A percentile compares a stretch with the other conserved stretches of the same genome.
Conservation (phyloP, 305 asterid genomes). For the Rubia peregrina region DNA sequence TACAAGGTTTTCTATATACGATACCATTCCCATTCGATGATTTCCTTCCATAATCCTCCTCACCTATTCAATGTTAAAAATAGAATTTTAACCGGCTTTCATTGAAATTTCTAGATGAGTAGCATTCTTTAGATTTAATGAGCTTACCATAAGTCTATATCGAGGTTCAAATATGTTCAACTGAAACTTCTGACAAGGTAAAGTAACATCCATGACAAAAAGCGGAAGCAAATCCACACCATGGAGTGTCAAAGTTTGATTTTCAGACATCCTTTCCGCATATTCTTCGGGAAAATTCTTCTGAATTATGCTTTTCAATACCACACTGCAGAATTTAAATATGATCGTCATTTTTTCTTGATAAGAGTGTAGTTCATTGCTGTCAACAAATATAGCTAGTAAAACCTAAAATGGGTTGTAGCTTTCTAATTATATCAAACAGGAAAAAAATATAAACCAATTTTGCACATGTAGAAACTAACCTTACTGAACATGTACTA, state of each 20-base stretch:
- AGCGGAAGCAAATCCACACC: slow-evolving; percentile 90
- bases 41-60: slow-evolving; percentile 99
- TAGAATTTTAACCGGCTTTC: background rate
- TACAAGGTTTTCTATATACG: background rate
- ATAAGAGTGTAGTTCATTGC: no score
- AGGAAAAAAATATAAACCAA: background rate
- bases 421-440: background rate
- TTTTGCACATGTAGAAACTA: slow-evolving; percentile 21
- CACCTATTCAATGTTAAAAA: slow-evolving; percentile 42
- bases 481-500: slow-evolving; percentile 84
- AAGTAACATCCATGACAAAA: slow-evolving; percentile 91
- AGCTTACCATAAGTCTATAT: slow-evolving; percentile 91
- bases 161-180: slow-evolving; percentile 97
- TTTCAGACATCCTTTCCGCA: slow-evolving; percentile 78
- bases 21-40: slow-evolving; percentile 95
- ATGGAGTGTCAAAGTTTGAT: slow-evolving; percentile 54
- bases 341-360: slow-evolving; percentile 4
- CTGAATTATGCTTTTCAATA: slow-evolving; percentile 82
- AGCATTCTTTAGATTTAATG: slow-evolving; percentile 5
- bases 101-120: background rate
- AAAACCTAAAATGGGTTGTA: background rate
- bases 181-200: slow-evolving; percentile 95
- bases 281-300: slow-evolving; percentile 88
- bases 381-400: background rate
- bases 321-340: slow-evolving; percentile 48